Evolutionary conservation across 139 green algal species (phyloP), one percentile per base, ranked within the genome.

Genomic region (Chlamydomonas eustigma): DNA sequence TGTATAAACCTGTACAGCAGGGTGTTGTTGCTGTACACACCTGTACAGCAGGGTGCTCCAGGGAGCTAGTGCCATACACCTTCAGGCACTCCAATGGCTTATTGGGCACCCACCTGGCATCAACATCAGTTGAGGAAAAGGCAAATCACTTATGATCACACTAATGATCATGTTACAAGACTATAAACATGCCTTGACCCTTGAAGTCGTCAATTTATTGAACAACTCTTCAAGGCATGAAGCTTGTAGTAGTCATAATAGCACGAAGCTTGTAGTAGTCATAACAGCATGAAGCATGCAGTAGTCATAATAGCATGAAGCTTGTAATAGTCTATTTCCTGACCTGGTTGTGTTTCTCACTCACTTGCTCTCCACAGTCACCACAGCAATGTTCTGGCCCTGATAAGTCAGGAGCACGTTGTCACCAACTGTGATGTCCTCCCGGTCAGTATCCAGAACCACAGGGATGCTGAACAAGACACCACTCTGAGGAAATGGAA

Each of bases 31-130:
- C 44, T 22, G 22, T 22, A 58, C 52, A 8, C 52, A 68, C 52
- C 64, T 88, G 80, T 67, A 93, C 88, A 44, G 89, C 91, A 0
- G 91, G 91, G 82, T 96, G 91, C 85, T 96, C 91, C 74, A 96
- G 76, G 18, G 86, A 90, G 25, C 85, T 87, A 51, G 90, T 94
- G 72, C 89, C 89, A 75, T 96, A 96, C 87, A 91, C 94, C 75
- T 91, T 90, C 34, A 88, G 79, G 76, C 86, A 89, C 85, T 96
- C 91, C 58, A 89, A 69, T 32, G 88, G 79, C 85, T 94, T 93
- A 84, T 92, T 90, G 71, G 85, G 87, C 1, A 36, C 81, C 73
- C 74, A 89, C 44, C 44, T 58, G 44, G n/a, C n/a, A n/a, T n/a
- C n/a, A n/a, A n/a, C n/a, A n/a, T n/a, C n/a, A n/a, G n/a, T n/a